phyloP scores from a whole-genome alignment of 1,139 yeast species.

The Hyphopichia khmerensis region DNA sequence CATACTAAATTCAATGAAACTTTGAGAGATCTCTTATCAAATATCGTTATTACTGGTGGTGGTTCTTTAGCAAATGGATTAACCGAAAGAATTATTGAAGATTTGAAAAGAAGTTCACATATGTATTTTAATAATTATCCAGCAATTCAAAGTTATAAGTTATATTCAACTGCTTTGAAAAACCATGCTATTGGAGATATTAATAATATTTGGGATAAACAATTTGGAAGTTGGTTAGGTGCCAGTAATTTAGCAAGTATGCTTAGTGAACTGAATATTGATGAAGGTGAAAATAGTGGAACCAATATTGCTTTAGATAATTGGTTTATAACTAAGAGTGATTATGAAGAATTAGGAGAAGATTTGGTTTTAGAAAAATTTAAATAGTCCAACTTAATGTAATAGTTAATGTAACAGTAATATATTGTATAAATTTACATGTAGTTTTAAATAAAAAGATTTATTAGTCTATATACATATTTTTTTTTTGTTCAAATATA shows the following conservation, averaged over 20 bases:
- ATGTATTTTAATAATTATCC: slow-evolving; percentile 51
- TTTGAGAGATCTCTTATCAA: slow-evolving; percentile 47
- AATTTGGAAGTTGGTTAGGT: slow-evolving; percentile 63
- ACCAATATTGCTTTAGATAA: slow-evolving; percentile 47
- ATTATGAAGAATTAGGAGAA: slow-evolving; percentile 61
- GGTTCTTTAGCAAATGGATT: slow-evolving; percentile 59
- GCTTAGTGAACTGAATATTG: slow-evolving; percentile 39
- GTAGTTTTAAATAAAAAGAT: background rate
- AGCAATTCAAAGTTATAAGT: slow-evolving; percentile 19
- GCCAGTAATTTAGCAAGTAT: slow-evolving; percentile 61
- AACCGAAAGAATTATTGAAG: slow-evolving; percentile 60
- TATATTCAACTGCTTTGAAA: slow-evolving; percentile 20
- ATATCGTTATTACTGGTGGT: slow-evolving; percentile 68
- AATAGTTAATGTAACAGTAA: background rate
- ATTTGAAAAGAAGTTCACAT: slow-evolving; percentile 47
- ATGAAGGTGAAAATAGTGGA: slow-evolving; percentile 36
- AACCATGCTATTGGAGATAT: slow-evolving; percentile 27
- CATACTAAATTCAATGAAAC: slow-evolving; percentile 41
- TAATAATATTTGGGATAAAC: slow-evolving; percentile 51
- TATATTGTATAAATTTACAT: background rate
- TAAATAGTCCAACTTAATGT: slow-evolving; percentile 20
- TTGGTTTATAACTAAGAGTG: slow-evolving; percentile 57
- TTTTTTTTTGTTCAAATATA: background rate
- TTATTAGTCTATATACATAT: slow-evolving; percentile 2
- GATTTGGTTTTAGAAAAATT: slow-evolving; percentile 57